A percentile compares a stretch with the other conserved stretches of the same genome.
phyloP scores from a whole-genome alignment of 495 filamentous ascomycete genomes.

The Daldinia childiae region DNA sequence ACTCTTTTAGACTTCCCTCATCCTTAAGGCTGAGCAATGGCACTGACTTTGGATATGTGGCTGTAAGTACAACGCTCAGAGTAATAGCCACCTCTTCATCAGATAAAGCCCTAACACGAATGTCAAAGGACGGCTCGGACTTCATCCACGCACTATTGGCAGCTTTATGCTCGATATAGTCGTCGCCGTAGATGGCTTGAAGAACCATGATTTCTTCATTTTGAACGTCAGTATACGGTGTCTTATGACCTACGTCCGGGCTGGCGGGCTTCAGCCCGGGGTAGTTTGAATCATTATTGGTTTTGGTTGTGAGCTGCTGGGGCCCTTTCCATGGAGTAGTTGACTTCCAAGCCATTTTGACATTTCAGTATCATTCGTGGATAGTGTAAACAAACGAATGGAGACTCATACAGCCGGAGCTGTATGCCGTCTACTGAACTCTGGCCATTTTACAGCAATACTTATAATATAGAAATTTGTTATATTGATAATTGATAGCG shows the following conservation, averaged over 20 bases:
- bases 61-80: slow-evolving; percentile 77
- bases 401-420: slow-evolving; percentile 48
- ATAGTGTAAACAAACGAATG: slow-evolving; percentile 36
- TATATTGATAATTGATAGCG: slow-evolving; percentile 16
- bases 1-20: slow-evolving; percentile 67
- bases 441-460: slow-evolving; percentile 42
- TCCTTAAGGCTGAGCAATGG: slow-evolving; percentile 78
- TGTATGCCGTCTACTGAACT: slow-evolving; percentile 45
- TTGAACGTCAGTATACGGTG: slow-evolving; percentile 85
- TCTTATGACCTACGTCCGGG: slow-evolving; percentile 49
- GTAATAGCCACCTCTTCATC: slow-evolving; percentile 72
- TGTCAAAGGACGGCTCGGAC: slow-evolving; percentile 82
- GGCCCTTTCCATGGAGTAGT: slow-evolving; percentile 53
- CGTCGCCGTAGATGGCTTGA: slow-evolving; percentile 90
- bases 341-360: slow-evolving; percentile 58
- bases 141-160: slow-evolving; percentile 90
- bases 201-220: slow-evolving; percentile 87
- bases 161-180: slow-evolving; percentile 78
- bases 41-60: slow-evolving; percentile 90
- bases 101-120: slow-evolving; percentile 75
- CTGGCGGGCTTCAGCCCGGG: slow-evolving; percentile 54
- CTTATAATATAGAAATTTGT: slow-evolving; percentile 12
- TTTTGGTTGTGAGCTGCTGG: slow-evolving; percentile 46
- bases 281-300: slow-evolving; percentile 50
- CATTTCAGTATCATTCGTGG: slow-evolving; percentile 37